phyloP scores from a whole-genome alignment of 78 protist species.

The Cavenderia fasciculata region DNA sequence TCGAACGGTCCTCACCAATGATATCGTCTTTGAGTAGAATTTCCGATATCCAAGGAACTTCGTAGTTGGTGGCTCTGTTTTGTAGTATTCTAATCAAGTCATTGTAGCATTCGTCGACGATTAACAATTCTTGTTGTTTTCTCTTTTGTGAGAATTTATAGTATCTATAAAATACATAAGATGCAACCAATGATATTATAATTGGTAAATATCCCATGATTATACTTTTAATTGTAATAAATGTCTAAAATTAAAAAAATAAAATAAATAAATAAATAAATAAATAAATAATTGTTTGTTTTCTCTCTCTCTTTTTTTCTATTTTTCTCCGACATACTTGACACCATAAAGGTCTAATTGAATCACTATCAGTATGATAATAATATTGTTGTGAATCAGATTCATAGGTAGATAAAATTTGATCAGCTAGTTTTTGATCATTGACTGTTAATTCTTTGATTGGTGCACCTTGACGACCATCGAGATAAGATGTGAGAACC shows the following conservation, averaged over 20 bases:
- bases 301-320: too few relatives aligned
- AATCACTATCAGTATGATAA: conserved; percentile 1
- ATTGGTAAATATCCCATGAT: background rate
- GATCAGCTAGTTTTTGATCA: background rate
- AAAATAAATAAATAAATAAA: too few relatives aligned
- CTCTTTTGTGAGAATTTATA: background rate
- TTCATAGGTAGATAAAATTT: background rate
- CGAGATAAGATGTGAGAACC: background rate
- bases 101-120: background rate
- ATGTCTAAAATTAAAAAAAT: background rate
- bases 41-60: conserved; percentile 56
- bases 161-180: background rate
- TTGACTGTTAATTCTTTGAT: conserved; percentile 7
- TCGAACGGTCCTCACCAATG: background rate
- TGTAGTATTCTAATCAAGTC: background rate
- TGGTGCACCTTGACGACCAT: background rate
- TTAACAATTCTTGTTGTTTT: conserved; percentile 18
- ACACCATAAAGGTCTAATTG: conserved; percentile 60
- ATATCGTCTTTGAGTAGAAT: conserved; percentile 40
- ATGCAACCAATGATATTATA: background rate
- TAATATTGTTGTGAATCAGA: background rate
- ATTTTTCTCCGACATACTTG: conserved; percentile 29
- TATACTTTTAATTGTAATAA: conserved; percentile 3
- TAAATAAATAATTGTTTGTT: too few relatives aligned
- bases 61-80: background rate